Conservation (phyloP, 106 monocot genomes). For the Apostasia ramifera region DNA sequence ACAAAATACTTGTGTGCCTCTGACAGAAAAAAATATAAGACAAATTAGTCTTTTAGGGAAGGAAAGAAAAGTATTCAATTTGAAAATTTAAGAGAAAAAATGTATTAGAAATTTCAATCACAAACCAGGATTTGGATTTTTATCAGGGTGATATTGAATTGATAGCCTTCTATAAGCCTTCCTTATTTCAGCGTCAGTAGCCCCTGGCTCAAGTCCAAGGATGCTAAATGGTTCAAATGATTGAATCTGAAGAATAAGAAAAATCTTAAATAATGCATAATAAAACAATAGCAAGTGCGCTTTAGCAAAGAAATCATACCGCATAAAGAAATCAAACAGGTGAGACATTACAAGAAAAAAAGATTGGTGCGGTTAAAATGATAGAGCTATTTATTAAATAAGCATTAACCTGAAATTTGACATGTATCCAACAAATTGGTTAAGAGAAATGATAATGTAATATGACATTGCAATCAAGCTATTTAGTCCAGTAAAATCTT, state of each 20-base stretch:
- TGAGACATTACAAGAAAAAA: too few species aligned
- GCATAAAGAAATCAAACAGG: too few species aligned
- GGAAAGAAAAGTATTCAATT: not conserved
- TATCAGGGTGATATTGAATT: constrained; percentile 92
- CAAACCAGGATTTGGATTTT: constrained; percentile 96
- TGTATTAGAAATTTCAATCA: not conserved
- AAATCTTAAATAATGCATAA: not conserved
- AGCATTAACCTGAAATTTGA: too few species aligned
- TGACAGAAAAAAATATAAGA: constrained; percentile 25
- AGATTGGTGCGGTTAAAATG: too few species aligned
- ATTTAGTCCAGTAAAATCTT: too few species aligned
- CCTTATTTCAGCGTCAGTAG: constrained; percentile 81
- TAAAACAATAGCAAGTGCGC: too few species aligned
- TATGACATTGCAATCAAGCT: too few species aligned
- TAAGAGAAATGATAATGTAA: too few species aligned
- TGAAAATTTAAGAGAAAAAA: not conserved
- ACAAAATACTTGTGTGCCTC: constrained; percentile 69
- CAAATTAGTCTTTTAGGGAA: not conserved
- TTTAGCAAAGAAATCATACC: too few species aligned
- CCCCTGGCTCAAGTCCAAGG: constrained; percentile 84
- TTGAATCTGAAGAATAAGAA: constrained; percentile 38
- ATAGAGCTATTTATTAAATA: too few species aligned
- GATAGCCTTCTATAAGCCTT: constrained; percentile 92
- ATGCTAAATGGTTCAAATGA: constrained; percentile 88
- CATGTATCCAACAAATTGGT: too few species aligned